Percentiles rank a stretch among this genome's conserved stretches.
phyloP scores from a whole-genome alignment of 108 stramenopile species.

The Skeletonema potamos region DNA sequence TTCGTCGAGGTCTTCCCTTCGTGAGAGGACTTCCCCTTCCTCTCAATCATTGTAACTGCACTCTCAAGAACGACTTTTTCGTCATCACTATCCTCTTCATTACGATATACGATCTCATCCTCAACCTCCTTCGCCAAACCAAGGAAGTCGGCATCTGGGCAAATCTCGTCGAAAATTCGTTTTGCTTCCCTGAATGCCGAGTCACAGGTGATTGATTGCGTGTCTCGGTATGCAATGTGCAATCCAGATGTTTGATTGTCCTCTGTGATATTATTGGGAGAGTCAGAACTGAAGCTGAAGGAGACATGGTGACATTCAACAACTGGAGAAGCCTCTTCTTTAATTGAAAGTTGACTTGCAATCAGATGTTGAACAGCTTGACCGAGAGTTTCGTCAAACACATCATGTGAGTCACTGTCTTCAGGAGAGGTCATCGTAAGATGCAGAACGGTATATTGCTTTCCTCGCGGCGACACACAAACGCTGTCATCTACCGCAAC shows the following conservation, averaged over 20 bases:
- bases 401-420: constrained; percentile 6
- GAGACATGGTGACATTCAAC: constrained; percentile 39
- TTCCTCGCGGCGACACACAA: constrained; percentile 54
- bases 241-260: constrained; percentile 37
- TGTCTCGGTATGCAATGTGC: constrained; percentile 49
- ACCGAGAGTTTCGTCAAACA: constrained; percentile 40
- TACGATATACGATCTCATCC: constrained; percentile 53
- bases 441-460: constrained; percentile 61
- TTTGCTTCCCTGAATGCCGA: constrained; percentile 73
- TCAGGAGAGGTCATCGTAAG: constrained; percentile 53
- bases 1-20: not conserved
- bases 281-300: constrained; percentile 42
- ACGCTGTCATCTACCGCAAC: constrained; percentile 63
- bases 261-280: not conserved
- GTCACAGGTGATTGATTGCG: constrained; percentile 60
- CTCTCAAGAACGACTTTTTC: constrained; percentile 68
- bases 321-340: constrained; percentile 2
- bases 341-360: constrained; percentile 9
- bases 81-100: constrained; percentile 61
- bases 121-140: constrained; percentile 56
- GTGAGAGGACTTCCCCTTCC: not conserved
- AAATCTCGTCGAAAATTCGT: constrained; percentile 66
- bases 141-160: constrained; percentile 70
- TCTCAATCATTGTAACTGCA: constrained; percentile 61
- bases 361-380: constrained; percentile 27